Evolutionary conservation across 1,139 yeast species (phyloP).

Genomic region (Pichia cactophila): DNA sequence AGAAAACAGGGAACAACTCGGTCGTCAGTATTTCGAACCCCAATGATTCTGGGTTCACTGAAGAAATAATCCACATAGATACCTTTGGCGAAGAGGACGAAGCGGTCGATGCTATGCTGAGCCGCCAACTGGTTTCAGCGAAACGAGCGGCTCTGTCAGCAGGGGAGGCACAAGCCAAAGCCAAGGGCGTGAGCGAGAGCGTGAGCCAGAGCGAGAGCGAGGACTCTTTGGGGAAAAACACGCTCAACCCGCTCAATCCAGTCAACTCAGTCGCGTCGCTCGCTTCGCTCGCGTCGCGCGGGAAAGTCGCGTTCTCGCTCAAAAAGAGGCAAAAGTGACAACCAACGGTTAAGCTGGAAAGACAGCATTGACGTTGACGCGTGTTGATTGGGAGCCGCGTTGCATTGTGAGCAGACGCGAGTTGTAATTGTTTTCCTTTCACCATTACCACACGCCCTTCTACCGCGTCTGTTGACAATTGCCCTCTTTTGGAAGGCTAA

Average conservation of each 20-base stretch:
- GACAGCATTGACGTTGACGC: background rate
- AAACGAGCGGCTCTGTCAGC: background rate
- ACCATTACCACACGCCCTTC: background rate
- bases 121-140: background rate
- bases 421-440: background rate
- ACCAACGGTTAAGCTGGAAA: background rate
- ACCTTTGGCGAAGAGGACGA: background rate
- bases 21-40: too few species aligned
- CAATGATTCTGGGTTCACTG: background rate
- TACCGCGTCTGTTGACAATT: background rate
- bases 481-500: background rate
- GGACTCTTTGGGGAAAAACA: too few species aligned
- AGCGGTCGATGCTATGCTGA: background rate
- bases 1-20: background rate
- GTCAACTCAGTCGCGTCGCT: background rate
- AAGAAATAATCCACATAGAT: background rate
- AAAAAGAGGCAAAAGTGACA: background rate
- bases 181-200: background rate
- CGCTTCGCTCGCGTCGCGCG: background rate
- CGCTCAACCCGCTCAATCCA: too few species aligned
- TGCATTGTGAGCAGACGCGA: background rate
- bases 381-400: too few species aligned
- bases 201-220: too few species aligned
- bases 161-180: background rate
- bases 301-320: conserved; percentile 1